A percentile compares a stretch with the other conserved stretches of the same genome.
phyloP scores from a whole-genome alignment of 169 alveolate genomes.

The Hammondia hammondi region DNA sequence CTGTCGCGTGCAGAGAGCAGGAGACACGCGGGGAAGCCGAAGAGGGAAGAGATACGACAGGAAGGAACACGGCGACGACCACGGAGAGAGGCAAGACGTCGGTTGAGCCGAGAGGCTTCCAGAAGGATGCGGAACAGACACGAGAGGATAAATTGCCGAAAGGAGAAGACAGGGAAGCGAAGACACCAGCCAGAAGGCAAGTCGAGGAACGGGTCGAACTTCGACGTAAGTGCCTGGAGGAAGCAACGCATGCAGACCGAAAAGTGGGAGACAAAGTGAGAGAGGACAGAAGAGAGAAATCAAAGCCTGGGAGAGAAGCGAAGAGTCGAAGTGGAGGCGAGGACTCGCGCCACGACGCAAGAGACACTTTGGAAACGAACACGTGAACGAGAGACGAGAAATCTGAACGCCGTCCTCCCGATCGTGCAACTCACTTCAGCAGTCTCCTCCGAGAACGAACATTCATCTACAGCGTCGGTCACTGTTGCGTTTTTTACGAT shows the following conservation, averaged over 20 bases:
- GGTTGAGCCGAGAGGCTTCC: not conserved
- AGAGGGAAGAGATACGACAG: not conserved
- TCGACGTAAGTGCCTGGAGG: not conserved
- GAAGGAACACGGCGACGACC: not conserved
- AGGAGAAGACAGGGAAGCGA: slow-evolving; percentile 3
- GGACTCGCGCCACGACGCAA: not conserved
- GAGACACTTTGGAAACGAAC: not conserved
- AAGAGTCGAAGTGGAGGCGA: not conserved
- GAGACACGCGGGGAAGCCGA: not conserved
- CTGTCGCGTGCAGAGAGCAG: not conserved
- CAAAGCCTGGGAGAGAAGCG: not conserved
- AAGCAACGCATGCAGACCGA: not conserved
- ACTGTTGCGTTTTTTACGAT: too few species aligned
- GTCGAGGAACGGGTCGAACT: not conserved
- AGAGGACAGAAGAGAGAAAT: not conserved
- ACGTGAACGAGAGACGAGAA: not conserved
- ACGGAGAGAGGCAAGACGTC: not conserved
- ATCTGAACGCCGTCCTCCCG: not conserved
- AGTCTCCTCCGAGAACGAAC: too few species aligned
- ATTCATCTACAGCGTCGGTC: too few species aligned
- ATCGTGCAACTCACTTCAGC: too few species aligned
- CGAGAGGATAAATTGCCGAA: not conserved
- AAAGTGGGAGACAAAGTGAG: not conserved
- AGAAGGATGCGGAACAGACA: not conserved
- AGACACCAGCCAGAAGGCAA: not conserved